phyloP scores from a whole-genome alignment of 345 rosid species.

The Linum tenue region DNA sequence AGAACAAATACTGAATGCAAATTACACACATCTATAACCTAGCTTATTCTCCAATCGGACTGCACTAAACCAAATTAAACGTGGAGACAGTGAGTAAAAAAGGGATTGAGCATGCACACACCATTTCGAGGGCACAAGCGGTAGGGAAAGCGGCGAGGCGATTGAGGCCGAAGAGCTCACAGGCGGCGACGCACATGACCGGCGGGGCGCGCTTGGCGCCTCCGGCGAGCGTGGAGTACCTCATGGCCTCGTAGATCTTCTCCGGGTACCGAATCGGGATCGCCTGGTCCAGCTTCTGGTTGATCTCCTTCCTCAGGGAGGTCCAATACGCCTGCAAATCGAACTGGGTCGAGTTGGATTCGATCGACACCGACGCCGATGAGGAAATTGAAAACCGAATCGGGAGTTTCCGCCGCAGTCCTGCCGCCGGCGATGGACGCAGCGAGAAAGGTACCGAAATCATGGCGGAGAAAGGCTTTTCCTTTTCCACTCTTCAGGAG shows the following conservation, averaged over 20 bases:
- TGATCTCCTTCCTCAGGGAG: conserved; percentile 50
- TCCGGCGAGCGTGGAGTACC: conserved; percentile 73
- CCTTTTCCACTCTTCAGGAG: background rate
- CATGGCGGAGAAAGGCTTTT: background rate
- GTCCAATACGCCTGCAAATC: conserved; percentile 81
- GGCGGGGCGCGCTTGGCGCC: conserved; percentile 94
- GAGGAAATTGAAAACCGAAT: conserved; percentile 30
- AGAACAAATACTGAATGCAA: too few species aligned
- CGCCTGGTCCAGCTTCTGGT: conserved; percentile 66
- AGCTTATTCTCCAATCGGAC: background rate
- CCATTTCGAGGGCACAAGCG: conserved; percentile 98
- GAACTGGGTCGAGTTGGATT: conserved; percentile 27
- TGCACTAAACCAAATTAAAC: background rate
- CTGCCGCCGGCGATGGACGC: background rate
- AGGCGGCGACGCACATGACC: conserved; percentile 87
- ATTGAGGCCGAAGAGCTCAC: conserved; percentile 73
- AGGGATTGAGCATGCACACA: conserved; percentile 6
- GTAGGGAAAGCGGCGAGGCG: conserved; percentile 91
- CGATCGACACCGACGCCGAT: conserved; percentile 20
- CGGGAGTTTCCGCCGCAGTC: background rate
- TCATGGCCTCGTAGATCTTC: conserved; percentile 83
- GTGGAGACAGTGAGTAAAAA: too few species aligned
- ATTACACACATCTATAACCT: too few species aligned
- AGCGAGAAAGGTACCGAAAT: background rate
- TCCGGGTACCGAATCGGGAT: conserved; percentile 58